Conservation (phyloP, 805 yeast genomes). For the Nakazawaea pomicola region DNA sequence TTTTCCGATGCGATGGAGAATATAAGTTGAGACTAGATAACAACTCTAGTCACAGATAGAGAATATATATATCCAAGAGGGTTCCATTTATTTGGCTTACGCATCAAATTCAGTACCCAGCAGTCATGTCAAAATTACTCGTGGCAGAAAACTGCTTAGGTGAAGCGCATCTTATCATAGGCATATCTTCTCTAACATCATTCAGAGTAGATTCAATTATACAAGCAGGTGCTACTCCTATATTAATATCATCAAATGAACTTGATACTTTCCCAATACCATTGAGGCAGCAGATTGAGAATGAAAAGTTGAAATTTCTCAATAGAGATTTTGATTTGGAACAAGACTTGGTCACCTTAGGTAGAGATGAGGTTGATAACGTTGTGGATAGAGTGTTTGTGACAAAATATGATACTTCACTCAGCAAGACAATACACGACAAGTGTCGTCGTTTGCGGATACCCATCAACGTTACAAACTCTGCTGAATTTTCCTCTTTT, state of each 20-base stretch:
- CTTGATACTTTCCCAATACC: conserved; percentile 21
- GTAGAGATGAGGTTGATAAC: conserved; percentile 55
- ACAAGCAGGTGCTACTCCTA: conserved; percentile 52
- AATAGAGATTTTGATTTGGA: conserved; percentile 29
- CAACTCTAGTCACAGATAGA: too few relatives aligned
- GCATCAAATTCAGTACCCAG: not conserved
- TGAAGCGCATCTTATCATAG: conserved; percentile 56
- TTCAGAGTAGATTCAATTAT: conserved; percentile 44
- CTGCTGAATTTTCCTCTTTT: conserved; percentile 68
- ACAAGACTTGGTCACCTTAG: conserved; percentile 46
- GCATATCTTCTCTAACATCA: conserved; percentile 40
- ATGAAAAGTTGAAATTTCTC: conserved; percentile 24
- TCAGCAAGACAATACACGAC: conserved; percentile 38
- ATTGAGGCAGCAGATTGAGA: conserved; percentile 22
- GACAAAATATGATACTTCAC: conserved; percentile 25
- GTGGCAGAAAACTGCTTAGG: conserved; percentile 40
- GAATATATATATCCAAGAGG: not conserved
- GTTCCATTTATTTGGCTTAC: not conserved
- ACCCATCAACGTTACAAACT: conserved; percentile 78
- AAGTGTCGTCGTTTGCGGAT: conserved; percentile 61
- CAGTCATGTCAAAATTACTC: conserved; percentile 26
- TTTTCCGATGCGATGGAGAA: not conserved
- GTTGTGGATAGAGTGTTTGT: conserved; percentile 79
- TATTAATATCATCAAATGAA: conserved; percentile 35
- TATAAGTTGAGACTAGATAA: too few relatives aligned